Conservation (phyloP, 768 basidiomycete species). For the Mycena olivaceomarginata region DNA sequence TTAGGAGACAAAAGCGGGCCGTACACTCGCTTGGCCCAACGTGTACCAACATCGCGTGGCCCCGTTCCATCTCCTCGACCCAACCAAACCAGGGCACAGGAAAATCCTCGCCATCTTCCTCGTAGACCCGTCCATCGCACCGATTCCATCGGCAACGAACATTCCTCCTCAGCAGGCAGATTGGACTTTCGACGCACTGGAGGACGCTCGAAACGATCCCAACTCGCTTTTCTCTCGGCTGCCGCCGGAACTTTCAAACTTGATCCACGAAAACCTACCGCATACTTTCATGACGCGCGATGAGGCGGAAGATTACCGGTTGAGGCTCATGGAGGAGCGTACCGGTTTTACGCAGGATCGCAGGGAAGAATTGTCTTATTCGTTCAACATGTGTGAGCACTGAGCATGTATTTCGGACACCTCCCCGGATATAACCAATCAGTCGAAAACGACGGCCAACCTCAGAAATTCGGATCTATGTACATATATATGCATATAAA, state of each 20-base stretch:
- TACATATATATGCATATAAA: too few species aligned
- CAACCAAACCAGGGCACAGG: conserved; percentile 57
- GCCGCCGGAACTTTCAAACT: conserved; percentile 20
- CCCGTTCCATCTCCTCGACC: conserved; percentile 57
- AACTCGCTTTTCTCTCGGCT: conserved; percentile 9
- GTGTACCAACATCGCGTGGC: conserved; percentile 60
- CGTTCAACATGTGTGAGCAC: conserved; percentile 43
- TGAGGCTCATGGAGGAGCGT: conserved; percentile 44
- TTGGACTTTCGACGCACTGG: conserved; percentile 49
- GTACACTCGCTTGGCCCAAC: conserved; percentile 60
- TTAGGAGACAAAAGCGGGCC: conserved; percentile 32
- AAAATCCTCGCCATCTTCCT: conserved; percentile 63
- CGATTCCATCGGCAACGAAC: conserved; percentile 53
- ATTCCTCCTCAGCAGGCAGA: conserved; percentile 57
- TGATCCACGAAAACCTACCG: conserved; percentile 1
- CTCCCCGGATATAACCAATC: too few species aligned
- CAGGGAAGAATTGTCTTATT: neutral
- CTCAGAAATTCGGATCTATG: too few species aligned
- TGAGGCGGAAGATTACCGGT: conserved; percentile 32
- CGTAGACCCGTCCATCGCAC: conserved; percentile 55
- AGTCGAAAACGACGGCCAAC: too few species aligned
- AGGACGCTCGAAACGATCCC: conserved; percentile 23
- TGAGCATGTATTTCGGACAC: neutral
- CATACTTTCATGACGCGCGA: conserved; percentile 10
- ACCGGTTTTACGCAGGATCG: conserved; percentile 6